Evolutionary conservation across 805 yeast genomes (phyloP).

Genomic region (Yarrowia sp.): DNA sequence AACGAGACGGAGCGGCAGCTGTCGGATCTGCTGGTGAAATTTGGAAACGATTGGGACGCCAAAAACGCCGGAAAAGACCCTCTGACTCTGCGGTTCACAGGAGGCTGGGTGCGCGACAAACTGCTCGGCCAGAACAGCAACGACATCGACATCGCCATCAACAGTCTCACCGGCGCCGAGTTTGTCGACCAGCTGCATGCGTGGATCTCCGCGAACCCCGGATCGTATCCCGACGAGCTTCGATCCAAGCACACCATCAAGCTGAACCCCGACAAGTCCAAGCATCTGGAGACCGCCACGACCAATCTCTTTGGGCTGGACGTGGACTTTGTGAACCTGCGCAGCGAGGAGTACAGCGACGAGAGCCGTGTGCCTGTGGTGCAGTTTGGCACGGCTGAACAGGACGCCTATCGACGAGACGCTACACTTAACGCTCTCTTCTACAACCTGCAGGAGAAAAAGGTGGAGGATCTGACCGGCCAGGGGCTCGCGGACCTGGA

Average conservation of each 20-base stretch:
- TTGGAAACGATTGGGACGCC: conserved; percentile 34
- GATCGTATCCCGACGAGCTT: conserved; percentile 35
- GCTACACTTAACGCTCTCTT: conserved; percentile 93
- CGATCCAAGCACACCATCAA: conserved; percentile 70
- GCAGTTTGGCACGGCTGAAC: conserved; percentile 81
- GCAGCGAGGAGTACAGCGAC: conserved; percentile 81
- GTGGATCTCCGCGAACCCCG: conserved; percentile 42
- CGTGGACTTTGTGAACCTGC: conserved; percentile 87
- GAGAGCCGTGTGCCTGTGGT: conserved; percentile 84
- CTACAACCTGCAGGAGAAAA: conserved; percentile 65
- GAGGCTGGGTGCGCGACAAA: conserved; percentile 99
- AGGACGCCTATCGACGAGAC: conserved; percentile 91
- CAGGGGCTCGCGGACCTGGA: conserved; percentile 70
- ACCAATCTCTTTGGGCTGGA: conserved; percentile 81
- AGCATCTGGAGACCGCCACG: conserved; percentile 95
- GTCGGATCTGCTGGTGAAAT: conserved; percentile 37
- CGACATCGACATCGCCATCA: conserved; percentile 90
- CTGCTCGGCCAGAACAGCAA: conserved; percentile 73
- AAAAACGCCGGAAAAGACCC: conserved; percentile 30
- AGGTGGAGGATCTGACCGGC: conserved; percentile 83
- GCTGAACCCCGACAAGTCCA: conserved; percentile 91
- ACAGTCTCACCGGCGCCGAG: conserved; percentile 77
- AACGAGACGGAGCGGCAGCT: conserved; percentile 38
- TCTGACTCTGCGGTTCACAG: conserved; percentile 73
- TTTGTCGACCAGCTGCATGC: conserved; percentile 68